These are phyloP conservation scores for Moricandia arvensis DNA, from an alignment of 345 rosid species.

Conservation along the genomic window DNA sequence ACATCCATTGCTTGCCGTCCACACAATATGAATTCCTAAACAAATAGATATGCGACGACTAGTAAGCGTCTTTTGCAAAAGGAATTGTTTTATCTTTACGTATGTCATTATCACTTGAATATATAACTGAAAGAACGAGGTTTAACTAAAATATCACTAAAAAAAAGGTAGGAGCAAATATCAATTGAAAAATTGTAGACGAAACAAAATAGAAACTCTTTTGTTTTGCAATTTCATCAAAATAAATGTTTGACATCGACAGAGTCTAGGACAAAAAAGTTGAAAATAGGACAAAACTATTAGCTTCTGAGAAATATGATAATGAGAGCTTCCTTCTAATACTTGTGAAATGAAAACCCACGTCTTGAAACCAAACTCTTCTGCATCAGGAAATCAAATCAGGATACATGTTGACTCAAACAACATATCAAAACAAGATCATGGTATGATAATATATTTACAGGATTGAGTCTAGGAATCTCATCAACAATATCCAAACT, in stretches of 20 bases:
- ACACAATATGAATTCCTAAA: neutral
- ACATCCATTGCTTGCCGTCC: neutral
- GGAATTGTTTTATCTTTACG: neutral
- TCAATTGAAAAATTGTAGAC: no score
- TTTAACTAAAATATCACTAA: neutral
- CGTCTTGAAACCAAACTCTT: no score
- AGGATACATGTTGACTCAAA: neutral
- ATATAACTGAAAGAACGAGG: neutral
- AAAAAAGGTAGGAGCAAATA: no score
- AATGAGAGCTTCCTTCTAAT: conserved; percentile 14
- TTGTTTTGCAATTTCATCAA: conserved; percentile 6
- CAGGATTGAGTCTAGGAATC: no score
- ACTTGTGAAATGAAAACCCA: neutral
- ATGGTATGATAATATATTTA: neutral
- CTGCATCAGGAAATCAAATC: conserved; percentile 5
- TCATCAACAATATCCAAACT: neutral
- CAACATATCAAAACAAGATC: neutral
- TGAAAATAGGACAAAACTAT: neutral
- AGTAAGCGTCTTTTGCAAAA: neutral
- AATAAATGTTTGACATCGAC: no score
- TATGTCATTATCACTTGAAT: neutral
- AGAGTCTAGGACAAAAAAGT: no score
- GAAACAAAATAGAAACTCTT: no score
- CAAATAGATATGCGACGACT: neutral
- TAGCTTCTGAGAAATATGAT: conserved; percentile 16